Conservation (phyloP, 495 filamentous ascomycete species). For the Penicillium subrubescens region DNA sequence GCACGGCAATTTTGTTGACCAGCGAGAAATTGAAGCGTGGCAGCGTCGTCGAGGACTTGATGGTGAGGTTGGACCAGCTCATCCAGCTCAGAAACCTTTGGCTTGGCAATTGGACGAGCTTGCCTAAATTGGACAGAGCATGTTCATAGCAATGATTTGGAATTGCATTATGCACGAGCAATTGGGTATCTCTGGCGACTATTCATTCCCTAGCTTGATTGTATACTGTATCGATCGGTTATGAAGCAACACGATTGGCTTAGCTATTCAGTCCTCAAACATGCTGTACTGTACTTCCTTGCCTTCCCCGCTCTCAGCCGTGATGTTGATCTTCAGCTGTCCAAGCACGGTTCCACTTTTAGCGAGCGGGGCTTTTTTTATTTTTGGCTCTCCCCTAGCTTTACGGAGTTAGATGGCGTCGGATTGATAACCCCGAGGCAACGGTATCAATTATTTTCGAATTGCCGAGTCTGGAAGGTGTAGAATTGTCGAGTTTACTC, state of each 20-base stretch:
- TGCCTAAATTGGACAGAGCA: background rate
- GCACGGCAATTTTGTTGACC: slow-evolving; percentile 22
- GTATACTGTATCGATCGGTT: background rate
- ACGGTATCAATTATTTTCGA: background rate
- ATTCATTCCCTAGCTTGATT: background rate
- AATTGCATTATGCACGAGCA: background rate
- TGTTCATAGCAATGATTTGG: background rate
- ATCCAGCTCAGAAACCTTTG: background rate
- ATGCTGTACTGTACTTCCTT: no score
- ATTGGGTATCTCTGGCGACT: no score
- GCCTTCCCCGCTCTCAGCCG: no score
- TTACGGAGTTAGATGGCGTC: background rate
- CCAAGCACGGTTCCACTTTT: background rate
- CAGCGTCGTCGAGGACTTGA: background rate
- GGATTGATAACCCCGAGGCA: background rate
- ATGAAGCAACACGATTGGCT: background rate
- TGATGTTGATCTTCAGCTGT: background rate
- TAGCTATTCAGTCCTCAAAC: no score
- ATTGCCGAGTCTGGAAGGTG: background rate
- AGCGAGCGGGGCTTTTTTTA: background rate
- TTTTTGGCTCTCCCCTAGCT: background rate
- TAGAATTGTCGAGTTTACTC: background rate
- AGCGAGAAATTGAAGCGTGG: slow-evolving; percentile 14
- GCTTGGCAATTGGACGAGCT: background rate
- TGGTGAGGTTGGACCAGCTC: slow-evolving; percentile 1